phyloP scores from a whole-genome alignment of 345 rosid species.

The Aethionema arabicum region DNA sequence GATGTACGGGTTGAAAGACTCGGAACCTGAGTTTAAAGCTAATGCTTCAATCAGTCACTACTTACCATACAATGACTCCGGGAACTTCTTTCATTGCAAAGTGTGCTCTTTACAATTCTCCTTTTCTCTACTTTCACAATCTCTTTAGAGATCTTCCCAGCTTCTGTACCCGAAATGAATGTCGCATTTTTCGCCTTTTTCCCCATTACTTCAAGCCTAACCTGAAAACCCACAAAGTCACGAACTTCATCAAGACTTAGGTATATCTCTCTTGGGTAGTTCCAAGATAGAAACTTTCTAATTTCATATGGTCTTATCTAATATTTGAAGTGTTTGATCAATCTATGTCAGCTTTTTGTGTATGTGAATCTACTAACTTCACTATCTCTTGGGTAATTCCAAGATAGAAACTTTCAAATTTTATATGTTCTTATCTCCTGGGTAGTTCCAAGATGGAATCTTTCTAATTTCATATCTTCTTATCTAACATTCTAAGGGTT shows the following conservation, averaged over 20 bases:
- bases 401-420: too few species aligned
- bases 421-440: too few species aligned
- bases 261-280: not conserved
- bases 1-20: too few species aligned
- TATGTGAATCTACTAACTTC: too few species aligned
- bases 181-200: slow-evolving; percentile 93
- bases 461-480: too few species aligned
- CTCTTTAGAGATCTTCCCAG: slow-evolving; percentile 84
- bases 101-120: slow-evolving; percentile 89
- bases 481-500: too few species aligned
- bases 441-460: too few species aligned
- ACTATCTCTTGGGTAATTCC: too few species aligned
- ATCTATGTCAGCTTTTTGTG: too few species aligned
- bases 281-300: too few species aligned
- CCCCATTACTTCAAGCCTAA: slow-evolving; percentile 93
- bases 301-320: too few species aligned
- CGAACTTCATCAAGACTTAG: not conserved
- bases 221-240: slow-evolving; percentile 43
- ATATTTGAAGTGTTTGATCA: too few species aligned
- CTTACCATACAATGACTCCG: slow-evolving; percentile 96
- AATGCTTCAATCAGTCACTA: slow-evolving; percentile 2
- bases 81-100: slow-evolving; percentile 90
- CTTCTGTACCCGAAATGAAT: slow-evolving; percentile 81
- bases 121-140: slow-evolving; percentile 94
- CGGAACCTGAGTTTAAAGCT: slow-evolving; percentile 1